phyloP scores from a whole-genome alignment of 441 rosid genomes.

The Jatropha podagrica region DNA sequence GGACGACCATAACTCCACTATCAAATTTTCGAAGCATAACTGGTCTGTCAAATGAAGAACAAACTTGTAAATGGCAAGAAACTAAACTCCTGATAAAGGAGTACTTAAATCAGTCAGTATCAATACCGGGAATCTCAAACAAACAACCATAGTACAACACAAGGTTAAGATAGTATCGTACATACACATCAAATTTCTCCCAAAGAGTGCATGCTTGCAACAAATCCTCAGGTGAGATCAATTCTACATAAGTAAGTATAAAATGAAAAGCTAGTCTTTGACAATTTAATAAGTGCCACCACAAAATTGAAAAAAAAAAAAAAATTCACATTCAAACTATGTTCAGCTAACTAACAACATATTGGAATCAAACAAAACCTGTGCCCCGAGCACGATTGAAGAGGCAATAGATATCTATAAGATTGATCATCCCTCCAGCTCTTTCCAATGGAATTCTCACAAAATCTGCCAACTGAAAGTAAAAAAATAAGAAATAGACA shows the following conservation, averaged over 20 bases:
- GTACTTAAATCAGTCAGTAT: neutral
- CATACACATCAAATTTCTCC: constrained; percentile 97
- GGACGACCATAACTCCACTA: constrained; percentile 94
- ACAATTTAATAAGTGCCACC: neutral
- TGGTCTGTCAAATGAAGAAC: constrained; percentile 57
- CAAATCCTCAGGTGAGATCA: constrained; percentile 96
- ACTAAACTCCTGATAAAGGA: constrained; percentile 4
- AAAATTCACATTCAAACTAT: neutral
- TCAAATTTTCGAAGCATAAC: constrained; percentile 97
- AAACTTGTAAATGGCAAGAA: constrained; percentile 18
- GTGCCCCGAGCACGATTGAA: constrained; percentile 98
- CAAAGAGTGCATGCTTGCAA: constrained; percentile 90
- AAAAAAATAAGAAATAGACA: constrained; percentile 22
- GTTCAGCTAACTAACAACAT: constrained; percentile 9
- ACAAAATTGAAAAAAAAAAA: neutral
- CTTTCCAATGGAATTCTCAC: constrained; percentile 75
- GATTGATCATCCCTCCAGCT: constrained; percentile 96
- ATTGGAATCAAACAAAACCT: constrained; percentile 43
- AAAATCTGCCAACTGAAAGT: constrained; percentile 88
- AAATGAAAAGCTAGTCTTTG: neutral
- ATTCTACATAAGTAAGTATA: constrained; percentile 38
- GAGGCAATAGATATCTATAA: constrained; percentile 87
- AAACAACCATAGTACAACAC: constrained; percentile 6
- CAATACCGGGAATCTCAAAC: constrained; percentile 5
- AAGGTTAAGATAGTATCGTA: constrained; percentile 27